Base-by-base conservation (phyloP, 176 grass and related monocot species). In the Oryza longistaminata region DNA sequence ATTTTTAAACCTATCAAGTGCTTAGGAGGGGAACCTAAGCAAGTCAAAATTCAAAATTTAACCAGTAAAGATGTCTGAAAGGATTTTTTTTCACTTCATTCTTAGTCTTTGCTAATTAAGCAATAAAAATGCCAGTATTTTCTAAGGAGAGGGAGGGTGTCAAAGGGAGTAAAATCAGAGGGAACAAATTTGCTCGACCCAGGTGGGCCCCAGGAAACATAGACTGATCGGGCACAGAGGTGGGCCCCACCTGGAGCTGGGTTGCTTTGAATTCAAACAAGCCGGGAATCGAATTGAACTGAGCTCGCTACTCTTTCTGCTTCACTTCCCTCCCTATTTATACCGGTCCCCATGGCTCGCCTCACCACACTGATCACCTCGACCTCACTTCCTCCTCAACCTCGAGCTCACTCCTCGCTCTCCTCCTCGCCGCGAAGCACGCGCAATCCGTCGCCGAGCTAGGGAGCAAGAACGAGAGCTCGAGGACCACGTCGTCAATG, bases 261-360 rank as follows among this genome's bases (percentile, higher is more conserved):
- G 61, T 27, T 37, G 39, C 70, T 68, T 73, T 50, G 49, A 74
- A 55, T 55, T 55, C 52, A 76, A 85, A 69, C 64, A 44, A 70
- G 37, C 70, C 70, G 71, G 64, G 64, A 80, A 81, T 35, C 16
- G 60, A 33, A 66, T 62, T 62, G n/a, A 70, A 25, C 34, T 35
- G 4, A 35, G 0, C 21, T 12, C 11, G 1, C 22, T 1, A 8
- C 39, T 40, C 69, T 10, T 39, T 15, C 13, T 46, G 44, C 44
- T 46, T 46, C 44, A 3, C 9, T 46, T 46, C 46, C 21, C 2
- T 13, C 13, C 45, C 80, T 87, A 91, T 87, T 91, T 91, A 91
- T 81, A 76, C 64, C 17, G 35, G n/a, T 4, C 19, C 19, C 34
- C 64, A 43, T 7, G 40, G 49, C 64, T 76, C 70, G 39, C 52